Base-by-base conservation (phyloP, 2,329 filamentous ascomycete species). In the Setomelanomma holmii region DNA sequence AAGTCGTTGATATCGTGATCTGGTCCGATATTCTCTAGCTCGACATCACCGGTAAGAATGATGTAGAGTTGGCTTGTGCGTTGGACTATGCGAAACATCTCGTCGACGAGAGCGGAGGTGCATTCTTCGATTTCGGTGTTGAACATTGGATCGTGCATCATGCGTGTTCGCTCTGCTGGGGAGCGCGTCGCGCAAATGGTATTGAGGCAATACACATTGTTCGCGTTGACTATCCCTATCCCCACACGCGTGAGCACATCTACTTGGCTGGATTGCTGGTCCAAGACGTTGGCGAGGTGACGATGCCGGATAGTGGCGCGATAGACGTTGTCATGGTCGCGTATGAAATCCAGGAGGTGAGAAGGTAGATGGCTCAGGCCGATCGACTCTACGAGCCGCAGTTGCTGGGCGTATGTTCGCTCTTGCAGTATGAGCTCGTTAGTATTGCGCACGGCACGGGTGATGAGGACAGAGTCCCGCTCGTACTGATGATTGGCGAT, bases 1-100 rank as follows among this genome's bases (percentile, higher is more conserved):
- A 55, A 51, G 23, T 53, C 45, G 10, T 54, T n/a, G 24, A 60
- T 22, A 20, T 52, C 23, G 40, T 60, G 53, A 23, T 55, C 49
- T 17, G 53, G 51, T 1, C 51, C 54, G 16, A 55, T 22, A 22
- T 60, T 53, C 27, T 56, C 52, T 8, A 58, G 30, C 34, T 58
- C 52, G 2, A 41, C 14, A n/a, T 54, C 50, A 4, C 19, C 47
- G 7, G 42, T 16, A 6, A 6, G 3, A 20, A 45, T 6, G n/a
- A 23, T 27, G 4, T 22, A 3, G n/a, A 3, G 2, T n/a, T 16
- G 3, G 11, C 12, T n/a, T 8, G 12, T 30, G 4, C 34, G 4
- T n/a, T 36, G 3, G 3, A 36, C 3, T 8, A 36, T n/a, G 11
- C 34, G 4, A 3, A n/a, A 3, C 14, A 36, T 3, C 16, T 36